These are phyloP conservation scores for Aspergillus chevalieri DNA, from an alignment of 2,329 filamentous ascomycete species.

Conservation along the genomic window DNA sequence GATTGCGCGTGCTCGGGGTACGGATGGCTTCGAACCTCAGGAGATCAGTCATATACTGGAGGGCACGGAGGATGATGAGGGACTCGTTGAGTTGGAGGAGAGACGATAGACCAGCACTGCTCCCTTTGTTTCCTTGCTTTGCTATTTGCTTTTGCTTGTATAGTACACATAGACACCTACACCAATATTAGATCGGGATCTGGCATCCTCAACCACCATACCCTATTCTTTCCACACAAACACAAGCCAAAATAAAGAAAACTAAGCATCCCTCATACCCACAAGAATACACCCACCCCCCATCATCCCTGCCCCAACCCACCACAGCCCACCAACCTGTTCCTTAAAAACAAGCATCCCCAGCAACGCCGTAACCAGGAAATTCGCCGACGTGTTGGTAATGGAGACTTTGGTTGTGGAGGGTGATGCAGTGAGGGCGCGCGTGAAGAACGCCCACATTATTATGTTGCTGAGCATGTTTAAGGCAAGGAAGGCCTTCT, in stretches of 20 bases:
- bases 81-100: constrained; percentile 42
- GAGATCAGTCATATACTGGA: constrained; percentile 40
- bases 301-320: constrained; percentile 54
- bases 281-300: constrained; percentile 59
- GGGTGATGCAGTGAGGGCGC: constrained; percentile 53
- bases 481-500: constrained; percentile 53
- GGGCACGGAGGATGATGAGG: constrained; percentile 47
- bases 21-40: neutral
- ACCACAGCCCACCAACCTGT: constrained; percentile 53
- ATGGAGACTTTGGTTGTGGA: constrained; percentile 59
- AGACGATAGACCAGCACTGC: constrained; percentile 12
- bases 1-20: constrained; percentile 3
- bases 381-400: constrained; percentile 60
- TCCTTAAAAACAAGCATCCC: constrained; percentile 55
- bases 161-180: neutral
- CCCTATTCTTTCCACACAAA: neutral
- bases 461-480: constrained; percentile 58
- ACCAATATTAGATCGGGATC: neutral
- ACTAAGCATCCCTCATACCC: constrained; percentile 46
- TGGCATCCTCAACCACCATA: constrained; percentile 1
- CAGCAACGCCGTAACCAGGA: constrained; percentile 55
- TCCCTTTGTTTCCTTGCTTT: neutral
- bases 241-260: neutral
- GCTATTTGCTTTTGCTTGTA: neutral
- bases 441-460: constrained; percentile 62